Conservation (phyloP, 371 early-diverging fungal species). For the Mucor velutinosus region DNA sequence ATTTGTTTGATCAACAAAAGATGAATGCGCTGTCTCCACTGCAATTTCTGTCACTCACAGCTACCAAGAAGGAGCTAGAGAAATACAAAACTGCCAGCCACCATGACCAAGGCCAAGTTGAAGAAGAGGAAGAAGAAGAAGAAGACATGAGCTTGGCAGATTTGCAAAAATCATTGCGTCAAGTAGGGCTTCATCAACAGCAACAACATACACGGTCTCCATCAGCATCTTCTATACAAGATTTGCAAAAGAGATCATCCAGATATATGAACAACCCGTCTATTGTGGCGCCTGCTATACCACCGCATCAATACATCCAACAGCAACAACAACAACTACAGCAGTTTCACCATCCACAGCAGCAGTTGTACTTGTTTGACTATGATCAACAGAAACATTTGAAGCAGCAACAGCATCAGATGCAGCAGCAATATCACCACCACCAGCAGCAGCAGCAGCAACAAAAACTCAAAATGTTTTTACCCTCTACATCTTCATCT, state of each 20-base stretch:
- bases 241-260: constrained; percentile 19
- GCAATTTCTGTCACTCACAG: constrained; percentile 10
- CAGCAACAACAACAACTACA: background rate
- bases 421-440: background rate
- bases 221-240: constrained; percentile 33
- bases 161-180: constrained; percentile 29
- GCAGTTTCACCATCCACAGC: background rate
- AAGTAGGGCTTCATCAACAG: constrained; percentile 10
- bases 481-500: constrained; percentile 1
- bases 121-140: constrained; percentile 25
- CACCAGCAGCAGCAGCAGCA: background rate
- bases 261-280: constrained; percentile 1
- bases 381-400: background rate
- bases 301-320: constrained; percentile 18
- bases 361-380: background rate
- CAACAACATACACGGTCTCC: constrained; percentile 16
- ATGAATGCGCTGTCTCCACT: constrained; percentile 6
- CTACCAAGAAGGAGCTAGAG: background rate
- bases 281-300: constrained; percentile 35
- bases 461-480: constrained; percentile 1
- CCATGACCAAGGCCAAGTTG: background rate
- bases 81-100: background rate
- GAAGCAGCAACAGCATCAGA: background rate
- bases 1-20: constrained; percentile 2
- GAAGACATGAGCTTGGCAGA: constrained; percentile 44